A percentile compares a stretch with the other conserved stretches of the same genome.
Evolutionary conservation across 176 grass and related monocot genomes (phyloP).

Genomic region (Typha latifolia): DNA sequence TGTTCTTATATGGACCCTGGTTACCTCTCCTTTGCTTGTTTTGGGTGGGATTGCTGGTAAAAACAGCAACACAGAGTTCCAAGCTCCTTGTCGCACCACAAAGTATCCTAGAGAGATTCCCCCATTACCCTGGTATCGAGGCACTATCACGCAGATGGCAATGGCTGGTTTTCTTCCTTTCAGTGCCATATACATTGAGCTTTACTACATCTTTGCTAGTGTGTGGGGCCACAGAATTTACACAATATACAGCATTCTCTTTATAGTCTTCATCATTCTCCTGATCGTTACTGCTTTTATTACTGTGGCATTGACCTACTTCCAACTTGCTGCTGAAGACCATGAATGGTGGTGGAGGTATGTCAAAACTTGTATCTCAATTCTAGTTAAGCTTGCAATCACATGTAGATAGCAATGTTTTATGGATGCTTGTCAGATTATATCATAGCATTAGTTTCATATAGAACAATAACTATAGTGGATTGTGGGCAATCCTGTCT

Average conservation of each 20-base stretch:
- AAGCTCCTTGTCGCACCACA: conserved; percentile 80
- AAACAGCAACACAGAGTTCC: conserved; percentile 83
- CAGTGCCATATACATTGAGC: conserved; percentile 94
- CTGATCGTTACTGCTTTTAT: conserved; percentile 93
- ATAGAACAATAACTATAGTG: no score
- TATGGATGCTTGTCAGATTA: no score
- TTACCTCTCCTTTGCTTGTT: conserved; percentile 88
- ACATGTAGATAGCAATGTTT: no score
- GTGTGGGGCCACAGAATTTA: conserved; percentile 98
- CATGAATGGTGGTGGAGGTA: conserved; percentile 99
- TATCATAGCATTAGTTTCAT: no score
- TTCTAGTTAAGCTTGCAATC: not conserved
- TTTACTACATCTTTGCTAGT: conserved; percentile 98
- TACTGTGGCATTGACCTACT: conserved; percentile 94
- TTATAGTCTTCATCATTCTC: conserved; percentile 93
- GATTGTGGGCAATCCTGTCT: no score
- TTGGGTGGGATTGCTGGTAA: conserved; percentile 97
- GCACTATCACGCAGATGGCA: conserved; percentile 82
- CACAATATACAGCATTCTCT: conserved; percentile 98
- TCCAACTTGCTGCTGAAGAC: conserved; percentile 97
- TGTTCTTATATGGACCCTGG: conserved; percentile 92
- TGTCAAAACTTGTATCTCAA: not conserved
- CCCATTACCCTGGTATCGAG: conserved; percentile 73
- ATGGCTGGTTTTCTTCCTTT: conserved; percentile 98
- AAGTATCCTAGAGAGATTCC: conserved; percentile 96